Base-by-base conservation (phyloP, 2,329 filamentous ascomycete genomes). In the Colletotrichum agaves region DNA sequence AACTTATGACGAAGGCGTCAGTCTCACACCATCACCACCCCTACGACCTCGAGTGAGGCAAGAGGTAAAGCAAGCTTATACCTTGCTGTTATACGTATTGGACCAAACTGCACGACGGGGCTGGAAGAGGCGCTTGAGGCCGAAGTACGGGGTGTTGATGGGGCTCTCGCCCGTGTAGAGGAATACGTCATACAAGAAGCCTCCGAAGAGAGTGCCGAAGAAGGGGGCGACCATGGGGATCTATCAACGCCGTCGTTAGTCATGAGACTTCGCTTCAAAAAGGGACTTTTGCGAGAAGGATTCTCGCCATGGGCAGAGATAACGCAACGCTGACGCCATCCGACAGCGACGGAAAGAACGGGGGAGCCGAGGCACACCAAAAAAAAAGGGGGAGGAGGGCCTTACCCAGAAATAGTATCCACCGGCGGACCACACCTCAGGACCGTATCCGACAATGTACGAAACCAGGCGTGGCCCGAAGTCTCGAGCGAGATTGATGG, bases 161-260 rank as follows among this genome's bases (percentile, higher is more conserved):
- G 90, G 90, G 71, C 86, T 91, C n/a, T 90, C 78, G 3, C 91
- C 91, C 0, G 88, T 91, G 75, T 89, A 93, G 43, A 93, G 80
- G 75, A 92, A 87, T 2, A 87, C 74, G 75, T 92, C 90, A 74
- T 92, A 92, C 23, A 92, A 71, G 75, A 89, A 88, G 2, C 87
- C 90, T 3, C 90, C 90, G 70, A 90, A 87, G 0, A 83, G 76
- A 72, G 84, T 87, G 5, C 91, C 91, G 10, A 86, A 76, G 74
- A 93, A 92, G 0, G 91, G 91, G 2, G 89, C 85, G 4, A 93
- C 87, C 82, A 93, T 91, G 0, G 91, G 91, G 19, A 93, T 86
- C 89, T 90, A 49, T 52, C 49, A 19, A 53, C 33, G 31, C 21
- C 6, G 11, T 67, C 17, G 27, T 69, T 43, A 69, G 62, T 49